Percentiles rank a stretch among this genome's conserved stretches.
Evolutionary conservation across 228 moss, liverwort and hornwort species (phyloP).

Genomic region (Sphagnum fallax): DNA sequence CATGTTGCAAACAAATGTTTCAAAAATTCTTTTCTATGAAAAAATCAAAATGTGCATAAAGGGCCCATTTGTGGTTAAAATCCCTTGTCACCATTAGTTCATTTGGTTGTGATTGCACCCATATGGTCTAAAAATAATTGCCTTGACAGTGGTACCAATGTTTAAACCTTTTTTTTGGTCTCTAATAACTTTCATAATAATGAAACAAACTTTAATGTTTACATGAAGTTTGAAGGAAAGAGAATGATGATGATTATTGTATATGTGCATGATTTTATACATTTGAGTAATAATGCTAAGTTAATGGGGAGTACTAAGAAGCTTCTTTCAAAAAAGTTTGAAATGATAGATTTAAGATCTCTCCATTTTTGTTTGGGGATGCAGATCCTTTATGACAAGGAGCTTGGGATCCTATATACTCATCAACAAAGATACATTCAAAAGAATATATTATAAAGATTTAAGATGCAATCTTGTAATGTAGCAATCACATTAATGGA

Average conservation of each 20-base stretch:
- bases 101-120: no score
- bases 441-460: not conserved
- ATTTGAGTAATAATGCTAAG: not conserved
- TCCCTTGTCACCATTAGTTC: no score
- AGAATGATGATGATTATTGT: not conserved
- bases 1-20: no score
- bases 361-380: not conserved
- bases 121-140: no score
- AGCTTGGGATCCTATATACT: not conserved
- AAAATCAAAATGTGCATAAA: no score
- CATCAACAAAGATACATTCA: not conserved
- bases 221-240: conserved; percentile 1
- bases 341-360: not conserved
- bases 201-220: conserved; percentile 2
- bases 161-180: not conserved
- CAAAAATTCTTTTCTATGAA: no score
- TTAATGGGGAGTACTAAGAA: not conserved
- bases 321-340: not conserved
- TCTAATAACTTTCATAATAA: not conserved
- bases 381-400: not conserved
- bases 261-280: not conserved
- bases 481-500: not conserved
- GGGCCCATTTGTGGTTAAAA: no score
- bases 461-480: not conserved
- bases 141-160: no score